Base-by-base conservation (phyloP, 495 filamentous ascomycete genomes). In the Astrothelium macrocarpum region DNA sequence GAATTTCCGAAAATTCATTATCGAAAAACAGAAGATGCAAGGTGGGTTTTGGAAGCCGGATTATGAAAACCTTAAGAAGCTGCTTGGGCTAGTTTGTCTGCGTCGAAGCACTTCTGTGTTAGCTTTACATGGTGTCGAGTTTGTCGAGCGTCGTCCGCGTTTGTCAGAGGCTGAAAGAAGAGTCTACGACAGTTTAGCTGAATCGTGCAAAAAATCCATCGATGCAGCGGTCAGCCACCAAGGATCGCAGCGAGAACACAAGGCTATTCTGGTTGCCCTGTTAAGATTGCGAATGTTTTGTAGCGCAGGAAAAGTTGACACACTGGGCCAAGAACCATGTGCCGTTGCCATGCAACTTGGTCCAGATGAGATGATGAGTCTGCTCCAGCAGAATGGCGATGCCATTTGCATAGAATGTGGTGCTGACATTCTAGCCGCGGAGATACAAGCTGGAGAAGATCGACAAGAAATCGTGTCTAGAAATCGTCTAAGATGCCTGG, bases 1-100 rank as follows among this genome's bases (percentile, higher is more conserved):
- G 62, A 82, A 80, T 36, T 98, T 96, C 69, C 73, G 80, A 0
- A 84, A 90, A 64, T 83, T 88, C 68, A 95, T 98, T 60, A 80
- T 91, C 23, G 79, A 78, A 49, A 90, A 90, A 0, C 94, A 95
- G 78, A 90, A 88, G 75, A 56, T 25, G 49, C 49, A 25, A 25
- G 18, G n/a, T 14, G 34, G 34, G 34, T 5, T 39, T 14, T 14
- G 34, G 34, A 39, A 39, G 34, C 34, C 34, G 34, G 34, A 39
- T 39, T 39, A 39, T 14, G 34, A 39, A 39, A 39, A 39, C 14
- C 34, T 39, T 39, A 39, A 39, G 34, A 39, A 39, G 34, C 34
- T 39, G 34, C 34, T 39, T 39, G 34, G 34, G 34, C 5, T 39
- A 39, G 14, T 39, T 39, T 39, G 34, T 39, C 34, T 39, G 34